Evolutionary conservation across 495 filamentous ascomycete species (phyloP), one percentile per base, ranked within the genome.

Genomic region (Platismatia glauca): DNA sequence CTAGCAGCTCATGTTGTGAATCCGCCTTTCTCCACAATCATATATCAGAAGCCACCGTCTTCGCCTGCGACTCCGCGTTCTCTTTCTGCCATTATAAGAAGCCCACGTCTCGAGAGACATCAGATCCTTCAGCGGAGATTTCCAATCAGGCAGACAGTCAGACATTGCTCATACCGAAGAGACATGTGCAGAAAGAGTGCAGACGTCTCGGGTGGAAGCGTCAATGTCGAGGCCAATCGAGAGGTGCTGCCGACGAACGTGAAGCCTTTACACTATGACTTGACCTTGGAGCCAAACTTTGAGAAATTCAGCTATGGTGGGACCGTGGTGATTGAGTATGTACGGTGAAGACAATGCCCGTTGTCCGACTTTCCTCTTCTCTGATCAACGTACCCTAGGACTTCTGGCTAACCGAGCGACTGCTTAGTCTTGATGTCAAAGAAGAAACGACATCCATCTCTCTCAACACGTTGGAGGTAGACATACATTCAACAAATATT

Each of bases 361-460:
- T 52, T 60, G 61, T 60, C 57, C 34, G 50, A 58, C 27, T 57
- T 52, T 60, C 34, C 29, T 41, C 22, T 52, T 38, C 46, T 43
- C 31, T 35, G n/a, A 16, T 60, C 58, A 55, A 9, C 1, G 18
- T 77, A 15, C 73, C 72, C 8, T 73, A 74, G 11, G 75, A 76
- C 35, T 73, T 72, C 31, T 76, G 71, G 22, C 77, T 73, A 9
- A 69, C 46, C 18, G 59, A 57, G 44, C 24, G 27, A 20, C 58
- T 60, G 1, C 12, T 53, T 71, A 78, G 80, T 67, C 84, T 98
- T 68, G 87, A 96, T 70, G 87, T 97, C 41, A 79, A 80, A 62
- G 90, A 96, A 71, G 88, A 94, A 67, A 88, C 89, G 65, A 90
- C 79, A 66, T 90, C 89, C 31, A 86, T 98, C 70, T 85, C 90